A percentile compares a stretch with the other conserved stretches of the same genome.
Conservation (phyloP, 208 protist genomes). For the Crithidia bombi region DNA sequence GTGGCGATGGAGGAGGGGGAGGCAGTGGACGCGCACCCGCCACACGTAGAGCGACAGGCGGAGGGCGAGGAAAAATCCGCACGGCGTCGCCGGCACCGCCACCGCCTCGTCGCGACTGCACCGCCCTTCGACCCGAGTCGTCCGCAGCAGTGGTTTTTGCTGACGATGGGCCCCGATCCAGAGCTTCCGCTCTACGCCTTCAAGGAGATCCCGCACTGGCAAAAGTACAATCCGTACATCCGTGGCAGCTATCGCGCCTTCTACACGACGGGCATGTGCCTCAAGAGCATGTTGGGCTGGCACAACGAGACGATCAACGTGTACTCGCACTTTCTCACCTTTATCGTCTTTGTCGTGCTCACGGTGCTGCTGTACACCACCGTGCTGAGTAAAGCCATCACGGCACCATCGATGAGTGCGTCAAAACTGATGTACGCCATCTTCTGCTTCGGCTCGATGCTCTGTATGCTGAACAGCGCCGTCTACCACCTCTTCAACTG, state of each 20-base stretch:
- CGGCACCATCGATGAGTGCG: conserved; percentile 16
- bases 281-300: conserved; percentile 69
- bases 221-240: conserved; percentile 65
- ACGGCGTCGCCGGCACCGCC: conserved; percentile 5
- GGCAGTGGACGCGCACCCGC: neutral
- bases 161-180: conserved; percentile 6
- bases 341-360: conserved; percentile 67
- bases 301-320: conserved; percentile 93
- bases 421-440: conserved; percentile 69
- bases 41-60: neutral
- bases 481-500: conserved; percentile 73
- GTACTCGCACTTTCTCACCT: conserved; percentile 75
- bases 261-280: conserved; percentile 60
- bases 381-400: conserved; percentile 31
- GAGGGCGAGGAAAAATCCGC: neutral
- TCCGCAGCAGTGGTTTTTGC: conserved; percentile 12
- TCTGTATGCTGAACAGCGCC: conserved; percentile 78
- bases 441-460: conserved; percentile 72
- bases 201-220: conserved; percentile 50
- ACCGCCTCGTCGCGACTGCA: conserved; percentile 13
- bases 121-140: conserved; percentile 23
- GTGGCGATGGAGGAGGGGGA: neutral
- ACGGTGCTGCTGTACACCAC: conserved; percentile 54
- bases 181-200: conserved; percentile 58
- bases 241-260: conserved; percentile 67